These are phyloP conservation scores for Fomitopsis serialis DNA, from an alignment of 768 basidiomycete species.

Conservation along the genomic window DNA sequence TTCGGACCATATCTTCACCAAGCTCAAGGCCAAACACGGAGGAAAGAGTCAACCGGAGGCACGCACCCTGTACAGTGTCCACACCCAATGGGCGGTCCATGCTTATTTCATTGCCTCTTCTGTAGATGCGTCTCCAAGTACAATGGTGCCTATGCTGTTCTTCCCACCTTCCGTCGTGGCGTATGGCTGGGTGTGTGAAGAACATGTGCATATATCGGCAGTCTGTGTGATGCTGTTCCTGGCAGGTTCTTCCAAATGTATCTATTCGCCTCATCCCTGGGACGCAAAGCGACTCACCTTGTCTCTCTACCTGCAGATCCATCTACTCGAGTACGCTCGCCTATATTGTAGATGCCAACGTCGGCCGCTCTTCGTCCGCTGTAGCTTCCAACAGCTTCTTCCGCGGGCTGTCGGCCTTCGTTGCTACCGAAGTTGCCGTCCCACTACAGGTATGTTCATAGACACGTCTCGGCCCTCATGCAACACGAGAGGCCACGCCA, in stretches of 20 bases:
- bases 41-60: constrained; percentile 63
- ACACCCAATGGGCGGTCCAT: neutral
- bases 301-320: constrained; percentile 29
- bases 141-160: constrained; percentile 49
- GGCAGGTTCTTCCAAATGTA: constrained; percentile 74
- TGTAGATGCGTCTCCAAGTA: constrained; percentile 71
- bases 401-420: constrained; percentile 63
- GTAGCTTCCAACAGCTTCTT: constrained; percentile 74
- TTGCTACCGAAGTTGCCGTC: constrained; percentile 67
- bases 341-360: constrained; percentile 84
- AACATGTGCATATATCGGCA: constrained; percentile 58
- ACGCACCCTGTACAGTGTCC: constrained; percentile 11
- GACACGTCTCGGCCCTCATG: neutral
- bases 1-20: constrained; percentile 44
- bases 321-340: constrained; percentile 71
- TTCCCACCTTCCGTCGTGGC: constrained; percentile 57
- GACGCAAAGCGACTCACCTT: neutral
- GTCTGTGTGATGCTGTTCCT: constrained; percentile 70
- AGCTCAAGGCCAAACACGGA: constrained; percentile 37
- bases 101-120: neutral
- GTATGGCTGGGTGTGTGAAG: constrained; percentile 71
- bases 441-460: constrained; percentile 39
- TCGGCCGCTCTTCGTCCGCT: constrained; percentile 71
- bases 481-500: neutral
- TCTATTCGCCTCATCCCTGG: neutral